Conservation (phyloP, 2,329 filamentous ascomycete genomes). For the Cucurbitaria berberidis region DNA sequence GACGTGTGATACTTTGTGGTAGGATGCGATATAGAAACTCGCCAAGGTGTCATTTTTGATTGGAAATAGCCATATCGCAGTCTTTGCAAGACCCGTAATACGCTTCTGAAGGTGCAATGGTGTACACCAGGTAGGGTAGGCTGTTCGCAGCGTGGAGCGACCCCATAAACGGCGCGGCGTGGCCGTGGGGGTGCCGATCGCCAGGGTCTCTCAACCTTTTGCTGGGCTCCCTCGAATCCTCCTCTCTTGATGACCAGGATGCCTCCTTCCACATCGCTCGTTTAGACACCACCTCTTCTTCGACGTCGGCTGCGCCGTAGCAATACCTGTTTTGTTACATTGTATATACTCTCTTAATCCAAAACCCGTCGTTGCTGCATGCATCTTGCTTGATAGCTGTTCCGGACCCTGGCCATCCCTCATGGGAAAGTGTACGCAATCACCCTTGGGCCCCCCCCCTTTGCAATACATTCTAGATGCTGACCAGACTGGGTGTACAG, state of each 20-base stretch:
- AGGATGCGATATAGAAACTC: no score
- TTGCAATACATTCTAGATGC: constrained; percentile 12
- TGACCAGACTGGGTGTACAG: constrained; percentile 46
- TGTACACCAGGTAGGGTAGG: no score
- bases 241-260: background rate
- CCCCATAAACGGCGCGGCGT: constrained; percentile 4
- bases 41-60: no score
- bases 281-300: constrained; percentile 17
- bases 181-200: constrained; percentile 7
- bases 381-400: constrained; percentile 24
- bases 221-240: constrained; percentile 3
- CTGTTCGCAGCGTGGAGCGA: constrained; percentile 8
- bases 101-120: no score
- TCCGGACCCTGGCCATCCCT: constrained; percentile 27
- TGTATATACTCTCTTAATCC: constrained; percentile 2
- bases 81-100: no score
- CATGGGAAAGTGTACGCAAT: constrained; percentile 53
- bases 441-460: constrained; percentile 15
- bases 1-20: no score
- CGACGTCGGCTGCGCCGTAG: constrained; percentile 9
- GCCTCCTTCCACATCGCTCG: constrained; percentile 33
- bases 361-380: constrained; percentile 32
- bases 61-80: no score
- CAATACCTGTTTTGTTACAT: constrained; percentile 5
- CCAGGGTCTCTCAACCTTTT: constrained; percentile 16